A percentile compares a stretch with the other conserved stretches of the same genome.
phyloP scores from a whole-genome alignment of 2,329 filamentous ascomycete genomes.

The Coniochaeta sp. region DNA sequence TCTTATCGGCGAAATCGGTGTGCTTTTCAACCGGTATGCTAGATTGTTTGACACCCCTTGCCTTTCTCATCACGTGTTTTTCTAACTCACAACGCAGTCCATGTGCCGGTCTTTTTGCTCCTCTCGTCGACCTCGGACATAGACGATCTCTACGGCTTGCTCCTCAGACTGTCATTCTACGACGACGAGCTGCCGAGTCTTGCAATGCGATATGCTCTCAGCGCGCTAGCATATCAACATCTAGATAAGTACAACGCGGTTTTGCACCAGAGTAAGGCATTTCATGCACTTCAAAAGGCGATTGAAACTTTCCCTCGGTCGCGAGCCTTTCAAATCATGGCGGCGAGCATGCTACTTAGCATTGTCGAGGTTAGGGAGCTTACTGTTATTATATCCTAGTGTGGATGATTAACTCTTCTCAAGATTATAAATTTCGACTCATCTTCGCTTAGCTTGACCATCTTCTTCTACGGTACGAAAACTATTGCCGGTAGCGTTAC shows the following conservation, averaged over 20 bases:
- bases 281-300: conserved; percentile 6
- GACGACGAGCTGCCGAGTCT: conserved; percentile 9
- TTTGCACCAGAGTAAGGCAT: conserved; percentile 5
- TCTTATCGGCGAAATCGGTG: not conserved
- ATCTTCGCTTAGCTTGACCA: conserved; percentile 5
- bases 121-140: conserved; percentile 7
- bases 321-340: conserved; percentile 11
- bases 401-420: not conserved
- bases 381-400: not conserved
- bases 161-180: conserved; percentile 13
- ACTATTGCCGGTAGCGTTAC: conserved; percentile 7
- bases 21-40: not conserved
- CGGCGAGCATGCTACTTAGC: conserved; percentile 12
- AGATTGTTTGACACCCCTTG: not conserved
- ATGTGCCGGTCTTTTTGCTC: conserved; percentile 6
- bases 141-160: conserved; percentile 11
- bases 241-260: conserved; percentile 5
- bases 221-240: conserved; percentile 9
- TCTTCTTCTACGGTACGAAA: conserved; percentile 12
- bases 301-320: conserved; percentile 3
- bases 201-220: conserved; percentile 10
- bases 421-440: conserved; percentile 5
- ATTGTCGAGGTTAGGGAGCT: conserved; percentile 7
- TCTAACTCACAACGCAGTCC: conserved; percentile 1
- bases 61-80: not conserved